Evolutionary conservation across 139 green algal species (phyloP).

Genomic region (Coelastrella sp.): DNA sequence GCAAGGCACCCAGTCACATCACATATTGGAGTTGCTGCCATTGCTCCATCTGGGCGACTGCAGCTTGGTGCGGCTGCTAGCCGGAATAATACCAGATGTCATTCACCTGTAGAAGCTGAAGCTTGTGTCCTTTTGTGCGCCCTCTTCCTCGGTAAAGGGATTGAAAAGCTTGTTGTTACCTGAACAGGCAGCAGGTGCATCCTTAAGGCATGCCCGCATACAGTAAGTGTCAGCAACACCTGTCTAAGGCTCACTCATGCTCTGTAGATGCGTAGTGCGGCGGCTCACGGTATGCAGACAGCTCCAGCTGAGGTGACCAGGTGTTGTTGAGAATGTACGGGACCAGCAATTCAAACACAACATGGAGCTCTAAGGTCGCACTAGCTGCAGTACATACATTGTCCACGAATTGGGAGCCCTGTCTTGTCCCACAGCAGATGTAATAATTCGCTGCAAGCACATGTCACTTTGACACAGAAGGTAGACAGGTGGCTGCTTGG

Average conservation of each 20-base stretch:
- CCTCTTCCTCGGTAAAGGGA: slow-evolving; percentile 56
- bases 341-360: not conserved
- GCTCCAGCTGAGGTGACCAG: not conserved
- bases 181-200: not conserved
- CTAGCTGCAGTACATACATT: too few species aligned
- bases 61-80: not conserved
- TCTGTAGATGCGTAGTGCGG: not conserved
- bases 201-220: not conserved
- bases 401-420: too few species aligned
- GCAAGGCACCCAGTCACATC: too few species aligned
- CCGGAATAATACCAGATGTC: not conserved
- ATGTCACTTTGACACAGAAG: not conserved
- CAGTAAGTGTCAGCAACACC: too few species aligned
- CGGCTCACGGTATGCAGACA: not conserved
- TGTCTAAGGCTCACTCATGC: not conserved
- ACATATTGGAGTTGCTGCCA: too few species aligned
- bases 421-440: too few species aligned
- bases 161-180: slow-evolving; percentile 54
- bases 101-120: slow-evolving; percentile 59
- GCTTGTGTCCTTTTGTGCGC: not conserved
- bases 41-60: not conserved
- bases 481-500: slow-evolving; percentile 1
- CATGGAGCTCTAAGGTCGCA: not conserved
- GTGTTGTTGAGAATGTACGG: not conserved
- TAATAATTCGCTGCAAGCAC: not conserved